phyloP scores from a whole-genome alignment of 2,329 filamentous ascomycete species.

The Aschersonia sp. region DNA sequence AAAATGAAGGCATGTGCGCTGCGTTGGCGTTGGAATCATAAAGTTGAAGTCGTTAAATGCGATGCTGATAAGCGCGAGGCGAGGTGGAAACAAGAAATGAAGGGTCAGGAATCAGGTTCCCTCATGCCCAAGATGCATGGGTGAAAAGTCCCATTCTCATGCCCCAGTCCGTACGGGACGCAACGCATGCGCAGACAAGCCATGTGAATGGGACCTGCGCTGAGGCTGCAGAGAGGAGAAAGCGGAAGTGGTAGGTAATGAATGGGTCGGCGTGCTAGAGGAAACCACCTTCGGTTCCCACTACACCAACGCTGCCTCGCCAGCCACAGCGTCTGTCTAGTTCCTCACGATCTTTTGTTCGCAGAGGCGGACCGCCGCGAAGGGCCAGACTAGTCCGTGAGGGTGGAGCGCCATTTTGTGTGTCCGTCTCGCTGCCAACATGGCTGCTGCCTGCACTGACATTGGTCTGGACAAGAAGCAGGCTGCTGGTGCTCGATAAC shows the following conservation, averaged over 20 bases:
- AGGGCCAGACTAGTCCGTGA: conserved; percentile 25
- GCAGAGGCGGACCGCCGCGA: conserved; percentile 17
- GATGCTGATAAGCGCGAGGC: no score
- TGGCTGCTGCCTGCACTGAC: conserved; percentile 32
- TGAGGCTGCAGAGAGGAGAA: no score
- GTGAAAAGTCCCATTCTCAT: no score
- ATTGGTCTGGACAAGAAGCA: conserved; percentile 45
- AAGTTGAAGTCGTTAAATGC: not conserved
- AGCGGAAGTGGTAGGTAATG: not conserved
- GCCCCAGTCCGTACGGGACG: no score
- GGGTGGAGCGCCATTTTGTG: conserved; percentile 19
- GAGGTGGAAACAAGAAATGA: no score
- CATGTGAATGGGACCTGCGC: no score
- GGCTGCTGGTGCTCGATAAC: conserved; percentile 44
- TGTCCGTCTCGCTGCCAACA: conserved; percentile 30
- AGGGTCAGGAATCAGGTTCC: no score
- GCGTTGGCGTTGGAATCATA: not conserved
- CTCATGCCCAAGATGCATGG: no score
- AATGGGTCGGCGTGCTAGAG: not conserved
- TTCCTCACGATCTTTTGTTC: conserved; percentile 19
- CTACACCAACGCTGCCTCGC: conserved; percentile 41
- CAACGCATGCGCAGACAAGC: no score
- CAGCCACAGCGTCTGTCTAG: conserved; percentile 36
- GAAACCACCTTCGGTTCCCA: conserved; percentile 39
- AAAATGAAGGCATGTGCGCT: not conserved